Evolutionary conservation across 306 rosid genomes (phyloP).

Genomic region (Vigna reflexopilosa): DNA sequence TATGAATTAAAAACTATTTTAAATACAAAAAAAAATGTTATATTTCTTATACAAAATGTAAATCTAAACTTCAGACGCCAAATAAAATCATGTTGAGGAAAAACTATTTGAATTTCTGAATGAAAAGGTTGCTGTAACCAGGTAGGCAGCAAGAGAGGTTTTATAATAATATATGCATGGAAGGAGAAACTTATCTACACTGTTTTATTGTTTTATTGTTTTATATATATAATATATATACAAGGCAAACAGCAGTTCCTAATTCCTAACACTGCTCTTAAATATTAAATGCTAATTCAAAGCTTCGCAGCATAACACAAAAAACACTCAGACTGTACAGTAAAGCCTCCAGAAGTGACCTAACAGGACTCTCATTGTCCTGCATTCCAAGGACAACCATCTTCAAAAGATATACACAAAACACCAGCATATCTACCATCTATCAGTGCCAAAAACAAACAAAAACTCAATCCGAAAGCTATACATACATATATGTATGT

Average conservation of each 20-base stretch:
- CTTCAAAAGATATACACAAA: slow-evolving; percentile 41
- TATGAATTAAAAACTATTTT: too few relatives aligned
- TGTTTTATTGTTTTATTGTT: slow-evolving; percentile 31
- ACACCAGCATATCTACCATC: slow-evolving; percentile 36
- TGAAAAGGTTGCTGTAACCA: not conserved
- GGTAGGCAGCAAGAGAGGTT: not conserved
- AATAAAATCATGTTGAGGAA: too few relatives aligned
- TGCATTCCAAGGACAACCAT: not conserved
- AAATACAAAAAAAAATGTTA: too few relatives aligned
- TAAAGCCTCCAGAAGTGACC: slow-evolving; percentile 57
- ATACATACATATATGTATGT: not conserved
- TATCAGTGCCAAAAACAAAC: slow-evolving; percentile 40
- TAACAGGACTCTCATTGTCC: slow-evolving; percentile 46
- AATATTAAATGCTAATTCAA: slow-evolving; percentile 32
- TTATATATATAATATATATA: slow-evolving; percentile 12
- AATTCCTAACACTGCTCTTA: slow-evolving; percentile 32
- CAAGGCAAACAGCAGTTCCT: slow-evolving; percentile 35
- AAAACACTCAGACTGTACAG: slow-evolving; percentile 61
- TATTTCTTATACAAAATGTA: too few relatives aligned
- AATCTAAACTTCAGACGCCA: too few relatives aligned
- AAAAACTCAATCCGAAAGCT: slow-evolving; percentile 32
- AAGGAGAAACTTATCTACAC: slow-evolving; percentile 11
- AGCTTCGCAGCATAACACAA: slow-evolving; percentile 40
- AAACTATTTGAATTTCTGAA: too few relatives aligned
- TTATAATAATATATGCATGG: slow-evolving; percentile 4